Conservation (phyloP, 2,329 filamentous ascomycete genomes). For the Arthrinium puccinioides region DNA sequence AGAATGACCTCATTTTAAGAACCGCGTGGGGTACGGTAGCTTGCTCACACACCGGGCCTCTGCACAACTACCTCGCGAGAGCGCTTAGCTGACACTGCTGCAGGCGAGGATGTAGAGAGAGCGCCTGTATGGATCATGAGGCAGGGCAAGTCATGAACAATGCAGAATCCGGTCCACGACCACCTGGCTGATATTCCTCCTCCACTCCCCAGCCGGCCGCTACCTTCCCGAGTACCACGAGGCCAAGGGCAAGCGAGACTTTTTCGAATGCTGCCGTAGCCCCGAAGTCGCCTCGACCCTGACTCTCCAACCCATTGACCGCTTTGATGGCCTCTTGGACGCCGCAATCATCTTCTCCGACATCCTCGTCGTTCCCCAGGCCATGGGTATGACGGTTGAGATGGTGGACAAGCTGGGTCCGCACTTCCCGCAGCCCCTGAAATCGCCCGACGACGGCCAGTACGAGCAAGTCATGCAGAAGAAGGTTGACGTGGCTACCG, state of each 20-base stretch:
- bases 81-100: constrained; percentile 1
- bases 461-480: constrained; percentile 70
- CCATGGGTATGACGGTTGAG: constrained; percentile 96
- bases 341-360: constrained; percentile 99
- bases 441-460: constrained; percentile 73
- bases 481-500: constrained; percentile 74
- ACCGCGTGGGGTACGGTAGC: constrained; percentile 69
- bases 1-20: constrained; percentile 88
- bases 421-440: constrained; percentile 81
- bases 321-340: constrained; percentile 83
- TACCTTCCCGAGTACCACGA: constrained; percentile 98
- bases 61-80: background rate
- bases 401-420: constrained; percentile 98
- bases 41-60: background rate
- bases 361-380: constrained; percentile 95
- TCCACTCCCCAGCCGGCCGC: constrained; percentile 61
- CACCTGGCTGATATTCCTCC: constrained; percentile 1
- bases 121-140: constrained; percentile 99
- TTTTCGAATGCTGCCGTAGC: constrained; percentile 94
- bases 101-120: constrained; percentile 84
- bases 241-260: constrained; percentile 84
- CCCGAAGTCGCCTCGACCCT: constrained; percentile 89
- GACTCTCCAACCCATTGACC: constrained; percentile 90
- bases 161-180: background rate
- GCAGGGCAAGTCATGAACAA: constrained; percentile 58